phyloP scores from a whole-genome alignment of 1,139 yeast genomes.

The Debaryomyces sp. region DNA sequence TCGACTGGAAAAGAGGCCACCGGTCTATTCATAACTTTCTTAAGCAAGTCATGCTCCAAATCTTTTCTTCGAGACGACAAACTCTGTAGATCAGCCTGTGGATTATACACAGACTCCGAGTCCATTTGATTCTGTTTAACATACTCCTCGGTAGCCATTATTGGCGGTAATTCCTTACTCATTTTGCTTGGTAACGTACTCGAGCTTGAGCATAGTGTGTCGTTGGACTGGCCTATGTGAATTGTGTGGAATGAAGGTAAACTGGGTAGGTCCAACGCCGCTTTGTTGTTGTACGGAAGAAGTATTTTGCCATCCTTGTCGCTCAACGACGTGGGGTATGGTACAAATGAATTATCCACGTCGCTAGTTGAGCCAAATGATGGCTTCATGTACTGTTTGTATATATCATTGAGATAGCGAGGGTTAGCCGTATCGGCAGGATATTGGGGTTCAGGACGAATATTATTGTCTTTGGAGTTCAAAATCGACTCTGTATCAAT shows the following conservation, averaged over 20 bases:
- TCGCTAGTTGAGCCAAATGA: slow-evolving; percentile 13
- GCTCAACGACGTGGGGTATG: slow-evolving; percentile 17
- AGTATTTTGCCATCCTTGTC: background rate
- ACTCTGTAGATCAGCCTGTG: slow-evolving; percentile 18
- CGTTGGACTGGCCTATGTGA: slow-evolving; percentile 14
- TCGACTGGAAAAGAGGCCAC: slow-evolving; percentile 19
- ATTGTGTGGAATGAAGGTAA: slow-evolving; percentile 12
- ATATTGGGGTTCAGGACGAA: slow-evolving; percentile 11
- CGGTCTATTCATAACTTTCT: slow-evolving; percentile 41
- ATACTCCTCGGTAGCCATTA: slow-evolving; percentile 19
- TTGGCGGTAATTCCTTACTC: slow-evolving; percentile 25
- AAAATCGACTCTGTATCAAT: slow-evolving; percentile 8
- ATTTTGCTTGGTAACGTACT: slow-evolving; percentile 6
- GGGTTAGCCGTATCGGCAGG: slow-evolving; percentile 8
- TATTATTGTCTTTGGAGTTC: background rate
- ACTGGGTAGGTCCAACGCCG: slow-evolving; percentile 15
- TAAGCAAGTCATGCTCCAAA: slow-evolving; percentile 35
- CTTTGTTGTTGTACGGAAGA: slow-evolving; percentile 12
- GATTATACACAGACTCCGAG: slow-evolving; percentile 4
- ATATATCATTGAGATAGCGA: slow-evolving; percentile 19
- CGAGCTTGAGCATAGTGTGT: slow-evolving; percentile 11
- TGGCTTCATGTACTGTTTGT: slow-evolving; percentile 22
- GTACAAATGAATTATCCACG: slow-evolving; percentile 13
- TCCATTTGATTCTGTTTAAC: background rate
- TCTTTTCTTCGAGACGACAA: slow-evolving; percentile 27